Percentiles rank a stretch among this genome's conserved stretches.
phyloP scores from a whole-genome alignment of 345 rosid species.

The Dipteronia dyeriana region DNA sequence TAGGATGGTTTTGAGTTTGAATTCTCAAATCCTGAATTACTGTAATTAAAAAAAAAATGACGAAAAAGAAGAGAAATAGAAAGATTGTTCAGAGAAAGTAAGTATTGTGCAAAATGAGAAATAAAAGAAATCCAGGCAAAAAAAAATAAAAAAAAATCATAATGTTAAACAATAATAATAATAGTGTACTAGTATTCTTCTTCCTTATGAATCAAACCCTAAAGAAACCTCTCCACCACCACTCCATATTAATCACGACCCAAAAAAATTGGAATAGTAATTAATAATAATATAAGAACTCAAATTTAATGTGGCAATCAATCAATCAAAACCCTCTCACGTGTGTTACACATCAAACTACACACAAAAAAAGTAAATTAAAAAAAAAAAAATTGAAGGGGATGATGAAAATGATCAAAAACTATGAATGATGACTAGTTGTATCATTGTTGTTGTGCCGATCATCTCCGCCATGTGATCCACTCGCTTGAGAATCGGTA shows the following conservation, averaged over 20 bases:
- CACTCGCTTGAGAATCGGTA: slow-evolving; percentile 72
- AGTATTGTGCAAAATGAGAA: slow-evolving; percentile 14
- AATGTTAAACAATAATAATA: slow-evolving; percentile 29
- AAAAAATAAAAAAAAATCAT: too few species aligned
- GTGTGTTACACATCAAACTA: slow-evolving; percentile 68
- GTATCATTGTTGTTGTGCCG: slow-evolving; percentile 44
- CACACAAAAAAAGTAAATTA: slow-evolving; percentile 25
- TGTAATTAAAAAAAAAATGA: too few species aligned
- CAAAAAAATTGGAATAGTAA: slow-evolving; percentile 36
- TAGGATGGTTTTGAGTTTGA: too few species aligned
- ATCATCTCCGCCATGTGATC: slow-evolving; percentile 69
- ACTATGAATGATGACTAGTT: slow-evolving; percentile 50
- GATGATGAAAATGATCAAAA: slow-evolving; percentile 19
- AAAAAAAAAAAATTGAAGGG: slow-evolving; percentile 1
- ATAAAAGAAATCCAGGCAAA: slow-evolving; percentile 26
- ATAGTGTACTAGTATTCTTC: slow-evolving; percentile 6
- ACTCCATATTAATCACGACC: slow-evolving; percentile 53
- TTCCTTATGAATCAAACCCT: slow-evolving; percentile 38
- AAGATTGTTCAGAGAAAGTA: background rate
- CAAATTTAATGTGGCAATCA: slow-evolving; percentile 48
- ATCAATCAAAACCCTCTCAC: slow-evolving; percentile 51
- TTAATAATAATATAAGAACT: slow-evolving; percentile 34
- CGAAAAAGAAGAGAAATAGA: background rate
- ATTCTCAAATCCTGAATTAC: too few species aligned
- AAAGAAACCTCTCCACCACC: slow-evolving; percentile 14